phyloP scores from a whole-genome alignment of 129 eudicot genomes.

The Artemisia tridentata region DNA sequence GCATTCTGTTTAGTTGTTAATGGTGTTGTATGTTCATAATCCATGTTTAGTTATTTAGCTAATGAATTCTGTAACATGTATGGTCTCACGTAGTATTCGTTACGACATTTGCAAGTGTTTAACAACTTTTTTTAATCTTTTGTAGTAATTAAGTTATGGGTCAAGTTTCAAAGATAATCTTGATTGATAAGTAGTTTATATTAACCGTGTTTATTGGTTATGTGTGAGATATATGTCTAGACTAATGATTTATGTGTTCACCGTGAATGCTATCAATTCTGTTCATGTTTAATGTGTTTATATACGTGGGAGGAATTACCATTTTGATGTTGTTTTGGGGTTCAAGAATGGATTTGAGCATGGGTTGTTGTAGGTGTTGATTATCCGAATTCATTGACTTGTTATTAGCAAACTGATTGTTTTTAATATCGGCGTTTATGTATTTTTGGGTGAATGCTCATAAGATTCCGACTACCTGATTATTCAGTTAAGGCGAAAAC shows the following conservation, averaged over 20 bases:
- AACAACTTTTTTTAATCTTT: neutral
- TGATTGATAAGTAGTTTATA: conserved; percentile 9
- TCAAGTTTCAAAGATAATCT: conserved; percentile 6
- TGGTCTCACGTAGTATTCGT: conserved; percentile 16
- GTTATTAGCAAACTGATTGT: no score
- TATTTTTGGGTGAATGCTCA: no score
- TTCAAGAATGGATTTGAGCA: neutral
- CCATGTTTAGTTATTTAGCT: neutral
- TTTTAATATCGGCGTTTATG: no score
- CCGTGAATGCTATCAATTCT: conserved; percentile 19
- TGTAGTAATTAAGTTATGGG: conserved; percentile 10
- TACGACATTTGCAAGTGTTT: neutral
- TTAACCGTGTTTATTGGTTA: neutral
- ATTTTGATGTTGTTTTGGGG: neutral
- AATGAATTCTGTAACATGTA: conserved; percentile 9
- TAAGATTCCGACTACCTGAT: no score
- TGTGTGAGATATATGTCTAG: neutral
- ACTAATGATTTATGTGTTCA: conserved; percentile 1
- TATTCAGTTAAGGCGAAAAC: neutral
- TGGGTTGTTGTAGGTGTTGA: neutral
- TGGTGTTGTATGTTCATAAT: neutral
- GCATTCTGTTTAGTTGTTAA: neutral
- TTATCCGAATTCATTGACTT: neutral
- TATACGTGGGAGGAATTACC: neutral
- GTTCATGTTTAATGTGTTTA: neutral